These are phyloP conservation scores for Hypoxylon sp. DNA, from an alignment of 2,329 filamentous ascomycete genomes.

Conservation along the genomic window DNA sequence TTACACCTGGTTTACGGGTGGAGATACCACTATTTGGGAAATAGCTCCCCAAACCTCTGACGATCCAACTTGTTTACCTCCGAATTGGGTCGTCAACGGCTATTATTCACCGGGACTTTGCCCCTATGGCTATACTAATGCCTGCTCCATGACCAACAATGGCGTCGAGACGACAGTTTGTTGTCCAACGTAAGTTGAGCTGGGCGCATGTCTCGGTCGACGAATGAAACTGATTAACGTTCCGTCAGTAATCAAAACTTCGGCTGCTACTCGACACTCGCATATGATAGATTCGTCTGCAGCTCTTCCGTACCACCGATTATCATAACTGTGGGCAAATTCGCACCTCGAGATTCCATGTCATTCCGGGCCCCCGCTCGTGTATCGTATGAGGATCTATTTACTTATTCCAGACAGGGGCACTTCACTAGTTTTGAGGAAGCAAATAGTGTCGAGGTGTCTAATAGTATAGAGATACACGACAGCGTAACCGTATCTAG, in stretches of 20 bases:
- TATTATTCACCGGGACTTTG: conserved; percentile 33
- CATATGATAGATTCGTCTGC: conserved; percentile 17
- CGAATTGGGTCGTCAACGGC: conserved; percentile 23
- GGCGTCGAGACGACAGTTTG: conserved; percentile 18
- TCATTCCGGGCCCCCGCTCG: neutral
- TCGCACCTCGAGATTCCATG: neutral
- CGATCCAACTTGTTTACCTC: conserved; percentile 21
- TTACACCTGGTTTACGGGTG: neutral
- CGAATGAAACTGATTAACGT: conserved; percentile 1
- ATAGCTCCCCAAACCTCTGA: conserved; percentile 9
- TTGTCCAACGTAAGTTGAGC: conserved; percentile 30
- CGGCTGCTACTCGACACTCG: conserved; percentile 7
- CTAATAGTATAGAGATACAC: neutral
- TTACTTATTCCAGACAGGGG: neutral
- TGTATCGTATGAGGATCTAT: neutral
- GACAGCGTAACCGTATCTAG: neutral
- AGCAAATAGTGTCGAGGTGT: neutral
- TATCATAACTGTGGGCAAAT: conserved; percentile 1
- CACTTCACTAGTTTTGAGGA: neutral
- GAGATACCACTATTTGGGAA: conserved; percentile 12
- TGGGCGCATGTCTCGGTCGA: neutral
- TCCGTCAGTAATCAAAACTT: conserved; percentile 14
- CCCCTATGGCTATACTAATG: conserved; percentile 20
- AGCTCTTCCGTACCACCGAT: neutral
- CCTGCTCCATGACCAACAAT: conserved; percentile 10